Evolutionary conservation across 148 eudicot species (phyloP), one percentile per base, ranked within the genome.

Genomic region (Vaccinium vitisidaea): DNA sequence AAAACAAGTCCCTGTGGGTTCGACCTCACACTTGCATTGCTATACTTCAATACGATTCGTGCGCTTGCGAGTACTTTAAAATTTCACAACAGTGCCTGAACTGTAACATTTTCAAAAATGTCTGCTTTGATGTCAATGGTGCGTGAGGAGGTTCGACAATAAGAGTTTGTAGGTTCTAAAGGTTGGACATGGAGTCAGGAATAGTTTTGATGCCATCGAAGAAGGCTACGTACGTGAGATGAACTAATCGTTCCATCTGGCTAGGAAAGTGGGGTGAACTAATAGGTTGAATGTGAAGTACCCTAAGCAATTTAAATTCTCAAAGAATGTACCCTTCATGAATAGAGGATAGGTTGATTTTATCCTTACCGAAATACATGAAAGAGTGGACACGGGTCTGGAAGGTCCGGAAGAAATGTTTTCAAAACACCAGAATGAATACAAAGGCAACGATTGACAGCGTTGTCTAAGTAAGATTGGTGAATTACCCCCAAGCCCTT

Each of bases 141-240:
- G 16, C 86, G 65, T 21, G 65, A 5, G 23, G 10, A 0, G 8
- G 16, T 15, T 86, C 79, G 1, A 87, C 39, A 5, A 90, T 84
- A 9, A 90, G 75, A 23, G 90, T 88, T 48, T 88, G 92, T 2
- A 90, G 46, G 79, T 88, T 88, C 89, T 87, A 80, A 5, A 90
- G 85, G 2, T 63, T 69, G 0, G 86, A 85, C n/a, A 90, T 10
- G 5, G 89, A 39, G 7, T 69, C 75, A n/a, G 92, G 92, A 56
- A 90, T 84, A n/a, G 82, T 54, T 76, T 77, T 83, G 56, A 86
- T 83, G n/a, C 50, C 76, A 25, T 82, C 79, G 4, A 12, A 85
- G 50, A 90, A 52, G 2, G 88, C 90, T 11, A 90, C 9, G 18
- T 88, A 87, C 77, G 88, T 86, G 69, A 90, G 65, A 75, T 84